phyloP scores from a whole-genome alignment of 2,329 filamentous ascomycete genomes.

The Arthrobotrys entomopaga region DNA sequence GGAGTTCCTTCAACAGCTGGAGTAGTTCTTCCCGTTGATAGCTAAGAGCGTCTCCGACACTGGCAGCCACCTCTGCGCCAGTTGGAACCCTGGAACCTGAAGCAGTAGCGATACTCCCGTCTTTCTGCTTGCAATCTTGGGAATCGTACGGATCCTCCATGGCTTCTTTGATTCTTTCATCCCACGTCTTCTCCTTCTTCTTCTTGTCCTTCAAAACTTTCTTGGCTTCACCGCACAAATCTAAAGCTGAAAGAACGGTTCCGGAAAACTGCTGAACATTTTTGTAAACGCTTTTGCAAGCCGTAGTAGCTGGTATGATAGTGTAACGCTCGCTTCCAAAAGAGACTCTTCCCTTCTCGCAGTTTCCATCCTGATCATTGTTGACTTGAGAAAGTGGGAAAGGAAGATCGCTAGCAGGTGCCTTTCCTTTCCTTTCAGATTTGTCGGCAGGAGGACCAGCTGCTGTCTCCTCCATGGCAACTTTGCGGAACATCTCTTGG shows the following conservation, averaged over 20 bases:
- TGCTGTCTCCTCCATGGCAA: constrained; percentile 16
- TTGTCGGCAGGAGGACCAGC: not conserved
- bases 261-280: constrained; percentile 5
- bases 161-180: constrained; percentile 7
- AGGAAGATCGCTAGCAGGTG: not conserved
- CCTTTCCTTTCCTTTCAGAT: not conserved
- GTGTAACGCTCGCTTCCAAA: constrained; percentile 40
- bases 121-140: not conserved
- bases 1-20: constrained; percentile 31
- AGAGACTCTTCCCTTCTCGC: constrained; percentile 5
- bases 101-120: not conserved
- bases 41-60: constrained; percentile 12
- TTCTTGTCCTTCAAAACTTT: constrained; percentile 5
- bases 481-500: constrained; percentile 33
- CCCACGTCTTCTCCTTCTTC: constrained; percentile 7
- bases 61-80: not conserved
- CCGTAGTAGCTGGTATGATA: constrained; percentile 8
- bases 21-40: constrained; percentile 27
- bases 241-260: constrained; percentile 12
- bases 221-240: constrained; percentile 34
- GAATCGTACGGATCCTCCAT: constrained; percentile 2
- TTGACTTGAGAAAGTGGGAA: not conserved
- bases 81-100: not conserved
- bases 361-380: not conserved
- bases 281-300: not conserved